These are phyloP conservation scores for Aspergillus carlsbadensis DNA, from an alignment of 495 filamentous ascomycete genomes.

Conservation along the genomic window DNA sequence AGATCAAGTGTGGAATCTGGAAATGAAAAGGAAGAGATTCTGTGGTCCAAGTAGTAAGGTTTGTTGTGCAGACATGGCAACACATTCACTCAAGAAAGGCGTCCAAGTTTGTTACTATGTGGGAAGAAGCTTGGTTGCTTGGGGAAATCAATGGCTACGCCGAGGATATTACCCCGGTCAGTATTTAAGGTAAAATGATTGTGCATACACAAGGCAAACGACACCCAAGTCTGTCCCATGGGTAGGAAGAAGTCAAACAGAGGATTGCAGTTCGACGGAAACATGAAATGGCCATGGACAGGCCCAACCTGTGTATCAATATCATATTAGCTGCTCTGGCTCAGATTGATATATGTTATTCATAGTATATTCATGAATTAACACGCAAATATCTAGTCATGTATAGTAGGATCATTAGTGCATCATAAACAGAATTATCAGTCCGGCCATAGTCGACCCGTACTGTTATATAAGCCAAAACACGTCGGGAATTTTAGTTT, in stretches of 20 bases:
- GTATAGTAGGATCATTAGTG: not conserved
- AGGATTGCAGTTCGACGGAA: too few species aligned
- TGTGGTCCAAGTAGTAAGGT: not conserved
- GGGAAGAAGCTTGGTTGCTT: not conserved
- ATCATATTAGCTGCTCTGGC: too few species aligned
- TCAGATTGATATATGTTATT: too few species aligned
- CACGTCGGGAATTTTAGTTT: conserved; percentile 19
- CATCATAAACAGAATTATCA: not conserved
- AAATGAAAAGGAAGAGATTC: conserved; percentile 2
- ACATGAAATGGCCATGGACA: not conserved
- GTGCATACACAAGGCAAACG: not conserved
- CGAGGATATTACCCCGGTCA: too few species aligned
- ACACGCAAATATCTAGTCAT: too few species aligned
- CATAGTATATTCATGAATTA: too few species aligned
- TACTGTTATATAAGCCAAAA: not conserved
- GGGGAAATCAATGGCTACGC: not conserved
- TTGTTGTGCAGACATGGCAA: conserved; percentile 1
- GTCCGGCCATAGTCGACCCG: not conserved
- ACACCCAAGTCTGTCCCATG: too few species aligned
- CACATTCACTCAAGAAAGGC: conserved; percentile 4
- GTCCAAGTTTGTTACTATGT: not conserved
- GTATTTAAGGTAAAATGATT: not conserved
- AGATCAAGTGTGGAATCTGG: not conserved
- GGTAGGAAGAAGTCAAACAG: not conserved
- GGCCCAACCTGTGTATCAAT: too few species aligned